Base-by-base conservation (phyloP, 2,329 filamentous ascomycete genomes). In the Hirsutella rhossiliensis region DNA sequence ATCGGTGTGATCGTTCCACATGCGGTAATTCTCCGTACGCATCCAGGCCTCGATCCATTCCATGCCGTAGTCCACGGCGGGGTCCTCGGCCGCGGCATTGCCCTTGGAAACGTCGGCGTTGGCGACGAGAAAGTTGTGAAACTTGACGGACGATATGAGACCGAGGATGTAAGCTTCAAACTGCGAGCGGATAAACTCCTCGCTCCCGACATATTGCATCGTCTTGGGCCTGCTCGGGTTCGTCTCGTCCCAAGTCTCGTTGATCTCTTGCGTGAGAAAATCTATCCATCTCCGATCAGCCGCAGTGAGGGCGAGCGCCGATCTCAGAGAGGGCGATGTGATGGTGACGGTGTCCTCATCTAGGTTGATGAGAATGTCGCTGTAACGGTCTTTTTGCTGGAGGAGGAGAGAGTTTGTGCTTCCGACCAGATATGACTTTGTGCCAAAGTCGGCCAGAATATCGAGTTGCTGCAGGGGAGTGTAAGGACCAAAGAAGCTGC, bases 201-300 rank as follows among this genome's bases (percentile, higher is more conserved):
- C 92, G 49, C 88, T 96, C 28, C 92, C 92, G 32, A 87, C 81
- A 57, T 96, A 98, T 28, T 89, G 89, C 71, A 96, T 82, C 2
- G 87, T 94, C 56, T 88, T 96, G n/a, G 92, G 92, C 40, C 86
- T 76, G 49, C 80, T 78, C 0, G 92, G 92, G 56, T 97, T 90
- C 5, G 80, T 71, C 37, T 95, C 87, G 58, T 98, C 92, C 92
- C 92, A 98, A 0, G 92, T 96, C 51, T 97, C 88, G 55, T 92
- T 86, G 19, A 98, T 87, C 34, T 88, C 85, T 55, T 95, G 87
- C 0, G 88, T 94, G 43, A 98, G 75, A 54, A 88, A 89, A 64
- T 98, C 92, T 53, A 98, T 96, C 90, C 92, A 98, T 45, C 92
- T 76, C 47, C 92, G 78, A 58, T 98, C 92, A 1, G 92, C 84